phyloP scores from a whole-genome alignment of 2,329 filamentous ascomycete species.

The Fusarium praegraminearum region DNA sequence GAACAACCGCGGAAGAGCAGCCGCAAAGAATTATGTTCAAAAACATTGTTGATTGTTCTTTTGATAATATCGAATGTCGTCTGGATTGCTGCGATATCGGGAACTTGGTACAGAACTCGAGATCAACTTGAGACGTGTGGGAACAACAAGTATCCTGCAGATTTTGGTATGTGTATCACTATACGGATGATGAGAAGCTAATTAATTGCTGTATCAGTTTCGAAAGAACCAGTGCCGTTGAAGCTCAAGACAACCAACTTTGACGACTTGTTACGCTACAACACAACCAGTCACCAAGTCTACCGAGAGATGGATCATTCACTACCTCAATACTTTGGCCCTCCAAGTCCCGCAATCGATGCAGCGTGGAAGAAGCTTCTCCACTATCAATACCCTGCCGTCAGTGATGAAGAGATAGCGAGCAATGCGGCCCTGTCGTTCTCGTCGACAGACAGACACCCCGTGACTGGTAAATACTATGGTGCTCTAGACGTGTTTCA shows the following conservation, averaged over 20 bases:
- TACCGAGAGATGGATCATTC: not conserved
- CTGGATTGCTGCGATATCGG: not conserved
- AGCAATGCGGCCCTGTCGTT: conserved; percentile 1
- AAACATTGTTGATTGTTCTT: not conserved
- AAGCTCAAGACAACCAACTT: not conserved
- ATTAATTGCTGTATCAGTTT: not conserved
- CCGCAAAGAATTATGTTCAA: not conserved
- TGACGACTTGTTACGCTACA: not conserved
- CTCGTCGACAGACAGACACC: not conserved
- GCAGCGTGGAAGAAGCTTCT: not conserved
- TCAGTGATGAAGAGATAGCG: conserved; percentile 1
- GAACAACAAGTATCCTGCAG: not conserved
- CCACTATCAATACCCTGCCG: not conserved
- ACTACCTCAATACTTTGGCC: not conserved
- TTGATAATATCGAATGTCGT: not conserved
- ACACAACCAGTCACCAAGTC: not conserved
- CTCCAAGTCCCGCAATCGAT: not conserved
- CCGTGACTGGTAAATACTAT: not conserved
- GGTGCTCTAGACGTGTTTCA: conserved; percentile 3
- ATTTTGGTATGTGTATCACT: not conserved
- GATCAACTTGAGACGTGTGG: not conserved
- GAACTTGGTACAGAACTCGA: not conserved
- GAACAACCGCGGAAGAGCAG: not conserved
- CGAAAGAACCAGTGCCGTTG: not conserved
- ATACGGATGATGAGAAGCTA: not conserved